Evolutionary conservation across 164 flowering plant species (phyloP).

Genomic region (Akebia trifoliata): DNA sequence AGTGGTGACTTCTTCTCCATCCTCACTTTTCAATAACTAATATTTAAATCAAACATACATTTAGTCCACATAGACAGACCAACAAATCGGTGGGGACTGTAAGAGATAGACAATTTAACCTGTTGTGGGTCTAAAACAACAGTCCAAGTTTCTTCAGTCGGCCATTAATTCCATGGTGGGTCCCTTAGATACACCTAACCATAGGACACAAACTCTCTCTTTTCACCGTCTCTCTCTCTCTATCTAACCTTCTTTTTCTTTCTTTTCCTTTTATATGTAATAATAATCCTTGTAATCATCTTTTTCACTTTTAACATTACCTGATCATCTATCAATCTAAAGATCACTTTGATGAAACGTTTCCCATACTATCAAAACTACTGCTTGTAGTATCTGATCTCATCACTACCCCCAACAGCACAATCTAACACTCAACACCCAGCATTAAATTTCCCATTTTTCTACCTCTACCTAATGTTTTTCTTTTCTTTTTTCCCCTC

Average conservation of each 20-base stretch:
- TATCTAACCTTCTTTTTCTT: too few species aligned
- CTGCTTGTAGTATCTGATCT: background rate
- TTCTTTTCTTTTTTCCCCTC: too few species aligned
- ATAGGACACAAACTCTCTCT: constrained; percentile 16
- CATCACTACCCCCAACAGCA: background rate
- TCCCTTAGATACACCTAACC: constrained; percentile 36
- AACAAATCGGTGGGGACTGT: too few species aligned
- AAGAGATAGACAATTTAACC: too few species aligned
- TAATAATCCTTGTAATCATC: background rate
- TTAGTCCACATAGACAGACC: too few species aligned
- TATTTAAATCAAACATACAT: too few species aligned
- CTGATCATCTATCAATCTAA: constrained; percentile 20
- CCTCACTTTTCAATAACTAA: background rate
- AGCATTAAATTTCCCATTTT: constrained; percentile 20
- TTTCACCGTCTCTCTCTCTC: too few species aligned
- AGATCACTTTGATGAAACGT: too few species aligned
- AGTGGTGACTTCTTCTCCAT: too few species aligned
- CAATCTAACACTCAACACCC: constrained; percentile 2
- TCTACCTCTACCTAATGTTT: constrained; percentile 15
- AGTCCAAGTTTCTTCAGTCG: constrained; percentile 21
- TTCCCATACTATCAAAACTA: too few species aligned
- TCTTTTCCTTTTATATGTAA: background rate
- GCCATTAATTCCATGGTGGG: constrained; percentile 30
- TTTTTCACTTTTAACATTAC: too few species aligned
- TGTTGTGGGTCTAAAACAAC: constrained; percentile 5